Base-by-base conservation (phyloP, 768 basidiomycete species). In the Termitomyces titanicus region DNA sequence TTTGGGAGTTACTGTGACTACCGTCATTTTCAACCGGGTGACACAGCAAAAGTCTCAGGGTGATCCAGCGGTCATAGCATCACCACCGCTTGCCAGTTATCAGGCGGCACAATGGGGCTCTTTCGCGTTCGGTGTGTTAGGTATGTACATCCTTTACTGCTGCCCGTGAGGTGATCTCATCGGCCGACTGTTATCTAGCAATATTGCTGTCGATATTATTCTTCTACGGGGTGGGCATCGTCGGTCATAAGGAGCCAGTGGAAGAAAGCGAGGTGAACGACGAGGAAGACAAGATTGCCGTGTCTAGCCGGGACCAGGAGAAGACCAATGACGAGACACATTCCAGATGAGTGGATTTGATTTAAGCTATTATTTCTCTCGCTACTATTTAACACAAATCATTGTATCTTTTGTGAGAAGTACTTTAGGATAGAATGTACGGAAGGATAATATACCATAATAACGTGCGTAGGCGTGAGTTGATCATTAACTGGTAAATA, bases 1-100 rank as follows among this genome's bases (percentile, higher is more conserved):
- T 6, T 75, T 89, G 35, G 89, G 89, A 15, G 74, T 90, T 3
- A 85, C 88, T 11, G 75, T 89, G 15, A 78, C 83, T 8, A 90
- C 88, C 0, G 85, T 90, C 29, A 84, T 89, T 35, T 88, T 82
- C 67, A 79, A 90, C 60, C 68, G 75, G 2, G 78, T 82, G n/a
- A 69, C 78, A 12, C 53, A 56, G 4, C 56, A 68, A 12, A 63
- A 73, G 27, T 67, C 76, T 13, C 55, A 58, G 8, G 29, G 42
- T 13, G 55, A 56, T 18, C 45, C 59, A 47, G 59, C 55, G 18
- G 55, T 54, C 64, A 39, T 76, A 71, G 33, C 71, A 44, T 57
- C 22, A 40, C 73, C 45, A 25, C 55, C 69, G 44, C 68, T 88
- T n/a, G 47, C 60, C 17, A 81, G 80, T 31, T 92, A 88, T 65